These are phyloP conservation scores for Populus alba DNA, from an alignment of 345 rosid species.

Conservation along the genomic window DNA sequence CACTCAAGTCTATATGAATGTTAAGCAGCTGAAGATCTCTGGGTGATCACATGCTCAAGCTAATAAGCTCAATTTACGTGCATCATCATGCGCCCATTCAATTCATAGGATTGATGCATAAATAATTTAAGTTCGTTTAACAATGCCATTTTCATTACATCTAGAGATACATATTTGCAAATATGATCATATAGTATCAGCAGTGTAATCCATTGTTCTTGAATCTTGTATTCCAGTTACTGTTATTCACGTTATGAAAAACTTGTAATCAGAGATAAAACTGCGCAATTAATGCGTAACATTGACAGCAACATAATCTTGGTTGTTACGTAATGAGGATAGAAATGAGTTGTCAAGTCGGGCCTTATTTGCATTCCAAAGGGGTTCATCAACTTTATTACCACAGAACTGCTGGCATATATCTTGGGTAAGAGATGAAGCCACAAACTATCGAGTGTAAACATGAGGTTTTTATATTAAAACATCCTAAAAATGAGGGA, in stretches of 20 bases:
- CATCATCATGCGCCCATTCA: too few species aligned
- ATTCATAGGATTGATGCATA: not conserved
- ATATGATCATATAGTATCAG: not conserved
- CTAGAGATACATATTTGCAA: not conserved
- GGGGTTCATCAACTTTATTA: not conserved
- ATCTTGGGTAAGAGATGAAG: not conserved
- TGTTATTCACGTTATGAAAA: not conserved
- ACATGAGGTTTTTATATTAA: not conserved
- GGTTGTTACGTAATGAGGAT: not conserved
- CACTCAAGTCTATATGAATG: slow-evolving; percentile 2
- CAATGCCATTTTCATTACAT: not conserved
- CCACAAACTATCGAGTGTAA: not conserved
- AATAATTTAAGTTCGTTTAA: not conserved
- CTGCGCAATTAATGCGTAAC: not conserved
- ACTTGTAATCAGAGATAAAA: too few species aligned
- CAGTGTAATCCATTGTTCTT: not conserved
- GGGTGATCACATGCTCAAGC: too few species aligned
- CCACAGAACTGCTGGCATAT: not conserved
- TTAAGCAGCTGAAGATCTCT: not conserved
- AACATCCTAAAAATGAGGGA: not conserved
- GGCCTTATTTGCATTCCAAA: not conserved
- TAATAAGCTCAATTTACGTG: too few species aligned
- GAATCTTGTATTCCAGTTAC: not conserved
- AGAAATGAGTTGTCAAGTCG: not conserved
- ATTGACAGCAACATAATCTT: not conserved